A percentile compares a stretch with the other conserved stretches of the same genome.
These are phyloP conservation scores for Mytilinidion resinicola DNA, from an alignment of 495 filamentous ascomycete genomes.

Conservation along the genomic window DNA sequence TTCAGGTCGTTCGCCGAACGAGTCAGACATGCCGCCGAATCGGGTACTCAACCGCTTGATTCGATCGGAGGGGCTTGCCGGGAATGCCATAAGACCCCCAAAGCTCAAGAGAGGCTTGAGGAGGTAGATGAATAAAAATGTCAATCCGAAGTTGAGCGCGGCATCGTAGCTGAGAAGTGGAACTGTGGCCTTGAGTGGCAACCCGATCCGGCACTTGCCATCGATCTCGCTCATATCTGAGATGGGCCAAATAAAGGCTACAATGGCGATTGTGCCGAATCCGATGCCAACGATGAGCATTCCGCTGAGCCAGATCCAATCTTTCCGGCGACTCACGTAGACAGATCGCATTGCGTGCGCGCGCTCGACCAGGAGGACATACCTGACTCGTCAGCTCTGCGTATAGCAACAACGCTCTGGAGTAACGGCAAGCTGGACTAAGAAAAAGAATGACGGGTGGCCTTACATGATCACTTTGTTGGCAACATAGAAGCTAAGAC, in stretches of 20 bases:
- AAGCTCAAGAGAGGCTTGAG: constrained; percentile 23
- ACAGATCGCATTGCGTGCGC: constrained; percentile 31
- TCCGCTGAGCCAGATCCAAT: constrained; percentile 29
- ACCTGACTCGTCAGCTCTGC: constrained; percentile 13
- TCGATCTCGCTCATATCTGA: constrained; percentile 22
- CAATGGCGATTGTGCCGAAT: constrained; percentile 33
- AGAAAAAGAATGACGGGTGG: background rate
- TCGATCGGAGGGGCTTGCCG: background rate
- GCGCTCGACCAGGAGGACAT: constrained; percentile 38
- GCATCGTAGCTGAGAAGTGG: constrained; percentile 35
- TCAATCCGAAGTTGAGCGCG: constrained; percentile 32
- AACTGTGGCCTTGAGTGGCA: constrained; percentile 33
- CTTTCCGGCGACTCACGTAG: constrained; percentile 15
- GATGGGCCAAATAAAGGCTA: constrained; percentile 33
- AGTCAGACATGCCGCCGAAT: constrained; percentile 12
- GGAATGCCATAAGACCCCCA: background rate
- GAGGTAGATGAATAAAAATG: constrained; percentile 32
- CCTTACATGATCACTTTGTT: constrained; percentile 31
- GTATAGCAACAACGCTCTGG: background rate
- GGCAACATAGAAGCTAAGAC: constrained; percentile 35
- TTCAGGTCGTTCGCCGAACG: background rate
- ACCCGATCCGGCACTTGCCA: constrained; percentile 34
- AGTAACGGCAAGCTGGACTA: background rate
- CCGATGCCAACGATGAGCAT: constrained; percentile 31
- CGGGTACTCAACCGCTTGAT: background rate